phyloP scores from a whole-genome alignment of 495 filamentous ascomycete genomes.

The Friedmanniomyces simplex region DNA sequence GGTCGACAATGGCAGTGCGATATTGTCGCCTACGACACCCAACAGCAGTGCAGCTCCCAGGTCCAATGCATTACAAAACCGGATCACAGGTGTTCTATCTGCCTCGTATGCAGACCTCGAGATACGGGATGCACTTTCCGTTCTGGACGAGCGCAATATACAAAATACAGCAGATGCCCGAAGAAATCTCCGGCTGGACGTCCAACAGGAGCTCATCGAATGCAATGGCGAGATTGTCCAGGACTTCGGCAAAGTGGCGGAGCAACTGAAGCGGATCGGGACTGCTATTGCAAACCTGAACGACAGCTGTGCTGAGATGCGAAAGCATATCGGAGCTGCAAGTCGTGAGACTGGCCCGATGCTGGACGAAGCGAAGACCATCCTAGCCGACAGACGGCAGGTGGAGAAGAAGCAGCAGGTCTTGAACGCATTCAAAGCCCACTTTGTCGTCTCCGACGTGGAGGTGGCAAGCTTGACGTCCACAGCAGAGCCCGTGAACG shows the following conservation, averaged over 20 bases:
- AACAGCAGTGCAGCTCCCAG: neutral
- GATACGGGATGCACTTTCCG: slow-evolving; percentile 72
- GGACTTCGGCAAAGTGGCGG: slow-evolving; percentile 84
- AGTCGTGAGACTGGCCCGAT: slow-evolving; percentile 65
- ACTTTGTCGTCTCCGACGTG: slow-evolving; percentile 75
- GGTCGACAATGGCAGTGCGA: neutral
- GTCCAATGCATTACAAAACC: slow-evolving; percentile 49
- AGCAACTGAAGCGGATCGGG: slow-evolving; percentile 86
- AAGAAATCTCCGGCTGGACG: slow-evolving; percentile 67
- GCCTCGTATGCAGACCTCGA: slow-evolving; percentile 88
- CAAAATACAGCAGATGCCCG: slow-evolving; percentile 71
- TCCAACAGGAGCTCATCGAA: slow-evolving; percentile 86
- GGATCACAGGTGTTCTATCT: slow-evolving; percentile 76
- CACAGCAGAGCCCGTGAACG: slow-evolving; percentile 68
- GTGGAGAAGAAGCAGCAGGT: slow-evolving; percentile 79
- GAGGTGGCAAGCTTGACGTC: slow-evolving; percentile 64
- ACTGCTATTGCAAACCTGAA: slow-evolving; percentile 67
- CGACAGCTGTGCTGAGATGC: slow-evolving; percentile 71
- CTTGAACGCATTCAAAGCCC: slow-evolving; percentile 69
- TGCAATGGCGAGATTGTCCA: slow-evolving; percentile 85
- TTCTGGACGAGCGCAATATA: slow-evolving; percentile 60
- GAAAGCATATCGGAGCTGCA: slow-evolving; percentile 60
- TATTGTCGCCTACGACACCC: slow-evolving; percentile 6
- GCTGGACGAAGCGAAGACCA: slow-evolving; percentile 63
- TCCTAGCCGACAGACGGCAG: slow-evolving; percentile 65